Percentiles rank a stretch among this genome's conserved stretches.
Conservation (phyloP, 257 asterid genomes). For the Solanum pinnatisectum region DNA sequence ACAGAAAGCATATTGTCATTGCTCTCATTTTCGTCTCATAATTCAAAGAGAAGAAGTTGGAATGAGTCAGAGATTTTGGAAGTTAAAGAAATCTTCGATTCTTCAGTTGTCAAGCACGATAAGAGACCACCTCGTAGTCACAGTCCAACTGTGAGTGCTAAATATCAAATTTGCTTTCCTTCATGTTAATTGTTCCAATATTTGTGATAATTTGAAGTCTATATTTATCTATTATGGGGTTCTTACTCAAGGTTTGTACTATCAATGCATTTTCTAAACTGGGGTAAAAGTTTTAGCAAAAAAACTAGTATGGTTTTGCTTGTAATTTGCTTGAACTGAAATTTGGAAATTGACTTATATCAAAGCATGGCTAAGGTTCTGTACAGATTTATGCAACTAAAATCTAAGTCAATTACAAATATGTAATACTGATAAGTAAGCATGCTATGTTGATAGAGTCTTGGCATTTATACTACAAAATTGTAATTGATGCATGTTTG, state of each 20-base stretch:
- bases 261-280: neutral
- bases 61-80: conserved; percentile 42
- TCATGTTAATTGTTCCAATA: neutral
- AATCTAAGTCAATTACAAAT: neutral
- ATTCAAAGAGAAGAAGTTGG: conserved; percentile 67
- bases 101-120: conserved; percentile 38
- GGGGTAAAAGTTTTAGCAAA: neutral
- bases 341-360: neutral
- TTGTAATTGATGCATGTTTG: neutral
- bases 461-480: neutral
- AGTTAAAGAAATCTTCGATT: conserved; percentile 41
- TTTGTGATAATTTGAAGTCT: neutral
- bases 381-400: neutral
- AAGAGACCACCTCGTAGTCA: conserved; percentile 17
- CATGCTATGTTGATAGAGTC: neutral
- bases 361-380: neutral
- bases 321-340: neutral
- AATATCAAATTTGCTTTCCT: neutral
- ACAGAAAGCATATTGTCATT: conserved; percentile 32
- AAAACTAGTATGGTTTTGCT: neutral
- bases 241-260: neutral
- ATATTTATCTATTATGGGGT: neutral
- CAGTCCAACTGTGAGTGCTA: conserved; percentile 44
- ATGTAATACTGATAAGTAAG: neutral
- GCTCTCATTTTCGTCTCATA: conserved; percentile 4